A percentile compares a stretch with the other conserved stretches of the same genome.
phyloP scores from a whole-genome alignment of 345 rosid genomes.

The Ceriops tagal region DNA sequence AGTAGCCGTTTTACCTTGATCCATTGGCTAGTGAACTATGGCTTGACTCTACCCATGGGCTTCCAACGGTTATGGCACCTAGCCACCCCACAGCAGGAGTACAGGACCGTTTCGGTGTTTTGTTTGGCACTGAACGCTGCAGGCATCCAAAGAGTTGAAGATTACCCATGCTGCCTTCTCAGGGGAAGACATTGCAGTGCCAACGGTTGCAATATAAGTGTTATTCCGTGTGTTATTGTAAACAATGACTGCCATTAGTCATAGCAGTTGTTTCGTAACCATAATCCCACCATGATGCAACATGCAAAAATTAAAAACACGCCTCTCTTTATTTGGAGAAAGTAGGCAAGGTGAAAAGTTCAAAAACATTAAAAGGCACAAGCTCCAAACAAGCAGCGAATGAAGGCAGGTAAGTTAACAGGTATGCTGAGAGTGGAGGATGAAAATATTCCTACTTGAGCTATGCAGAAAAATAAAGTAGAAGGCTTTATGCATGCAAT shows the following conservation, averaged over 20 bases:
- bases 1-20: too few species aligned
- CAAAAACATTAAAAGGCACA: background rate
- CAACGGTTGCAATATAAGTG: constrained; percentile 98
- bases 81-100: too few species aligned
- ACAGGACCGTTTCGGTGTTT: too few species aligned
- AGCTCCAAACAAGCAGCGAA: background rate
- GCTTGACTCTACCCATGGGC: too few species aligned
- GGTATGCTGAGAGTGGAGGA: too few species aligned
- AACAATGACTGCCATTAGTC: constrained; percentile 97
- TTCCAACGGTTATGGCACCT: too few species aligned
- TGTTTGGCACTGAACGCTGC: too few species aligned
- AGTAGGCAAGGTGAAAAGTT: background rate
- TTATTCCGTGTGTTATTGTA: constrained; percentile 99
- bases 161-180: constrained; percentile 99
- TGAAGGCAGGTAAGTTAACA: too few species aligned
- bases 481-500: too few species aligned
- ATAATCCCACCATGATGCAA: constrained; percentile 99
- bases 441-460: too few species aligned
- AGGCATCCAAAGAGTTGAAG: constrained; percentile 81
- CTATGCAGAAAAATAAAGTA: too few species aligned
- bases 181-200: constrained; percentile 99
- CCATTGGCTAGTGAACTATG: too few species aligned
- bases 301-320: constrained; percentile 41
- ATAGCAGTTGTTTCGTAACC: constrained; percentile 99
- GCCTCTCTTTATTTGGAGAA: constrained; percentile 6